A percentile compares a stretch with the other conserved stretches of the same genome.
phyloP scores from a whole-genome alignment of 192 early-diverging fungal species.

The Mortierella hygrophila region DNA sequence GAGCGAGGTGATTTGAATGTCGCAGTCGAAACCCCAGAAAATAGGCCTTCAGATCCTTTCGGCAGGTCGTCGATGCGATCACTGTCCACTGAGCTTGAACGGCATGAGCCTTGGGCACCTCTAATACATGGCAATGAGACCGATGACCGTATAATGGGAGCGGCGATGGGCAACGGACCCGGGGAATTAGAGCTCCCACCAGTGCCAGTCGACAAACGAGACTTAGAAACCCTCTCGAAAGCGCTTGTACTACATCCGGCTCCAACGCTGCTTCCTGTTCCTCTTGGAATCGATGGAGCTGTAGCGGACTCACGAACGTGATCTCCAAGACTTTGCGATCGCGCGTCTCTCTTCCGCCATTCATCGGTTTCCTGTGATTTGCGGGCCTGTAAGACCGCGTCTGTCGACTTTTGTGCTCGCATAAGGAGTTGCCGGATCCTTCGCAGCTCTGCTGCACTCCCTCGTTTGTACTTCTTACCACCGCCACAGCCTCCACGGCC shows the following conservation, averaged over 20 bases:
- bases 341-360: background rate
- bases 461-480: background rate
- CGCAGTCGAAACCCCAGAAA: slow-evolving; percentile 1
- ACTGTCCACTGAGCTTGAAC: slow-evolving; percentile 28
- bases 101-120: slow-evolving; percentile 15
- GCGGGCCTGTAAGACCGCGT: slow-evolving; percentile 24
- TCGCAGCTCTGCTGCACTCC: slow-evolving; percentile 40
- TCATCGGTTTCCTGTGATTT: slow-evolving; percentile 6
- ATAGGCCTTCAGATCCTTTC: slow-evolving; percentile 23
- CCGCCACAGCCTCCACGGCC: background rate
- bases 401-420: slow-evolving; percentile 36
- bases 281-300: slow-evolving; percentile 21
- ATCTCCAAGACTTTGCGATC: slow-evolving; percentile 7
- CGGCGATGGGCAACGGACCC: no score
- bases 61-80: slow-evolving; percentile 19
- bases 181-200: background rate
- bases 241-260: no score
- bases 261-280: background rate
- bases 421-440: slow-evolving; percentile 36
- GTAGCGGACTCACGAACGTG: background rate
- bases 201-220: slow-evolving; percentile 11
- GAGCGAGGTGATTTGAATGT: slow-evolving; percentile 4
- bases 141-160: background rate
- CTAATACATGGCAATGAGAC: background rate
- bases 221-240: background rate